These are phyloP conservation scores for Pholiota microspora DNA, from an alignment of 768 basidiomycete genomes.

Conservation along the genomic window DNA sequence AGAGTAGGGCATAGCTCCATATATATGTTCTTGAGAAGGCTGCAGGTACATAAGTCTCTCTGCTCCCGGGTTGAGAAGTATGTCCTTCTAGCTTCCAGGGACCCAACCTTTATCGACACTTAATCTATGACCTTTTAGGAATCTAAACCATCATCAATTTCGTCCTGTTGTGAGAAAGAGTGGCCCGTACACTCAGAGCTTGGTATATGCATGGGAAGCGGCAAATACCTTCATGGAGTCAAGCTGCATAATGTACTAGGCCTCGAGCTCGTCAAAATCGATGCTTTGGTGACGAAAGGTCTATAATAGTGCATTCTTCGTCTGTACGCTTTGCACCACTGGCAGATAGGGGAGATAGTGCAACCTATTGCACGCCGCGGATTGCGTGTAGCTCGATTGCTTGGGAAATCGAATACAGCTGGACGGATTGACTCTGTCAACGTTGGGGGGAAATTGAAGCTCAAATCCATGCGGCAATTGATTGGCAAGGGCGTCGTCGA, in stretches of 20 bases:
- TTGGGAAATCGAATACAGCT: slow-evolving; percentile 7
- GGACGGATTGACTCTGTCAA: slow-evolving; percentile 12
- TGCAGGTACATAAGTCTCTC: not conserved
- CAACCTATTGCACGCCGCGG: slow-evolving; percentile 14
- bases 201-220: not conserved
- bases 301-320: not conserved
- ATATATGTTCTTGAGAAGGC: not conserved
- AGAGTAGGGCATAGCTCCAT: not conserved
- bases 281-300: not conserved
- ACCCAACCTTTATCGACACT: not conserved
- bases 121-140: not conserved
- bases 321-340: not conserved
- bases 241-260: too few relatives aligned
- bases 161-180: not conserved
- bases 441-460: slow-evolving; percentile 9
- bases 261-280: too few relatives aligned
- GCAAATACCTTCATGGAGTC: too few relatives aligned
- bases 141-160: not conserved
- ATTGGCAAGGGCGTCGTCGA: not conserved
- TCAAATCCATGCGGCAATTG: slow-evolving; percentile 4
- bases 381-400: slow-evolving; percentile 21
- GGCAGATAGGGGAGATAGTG: slow-evolving; percentile 7
- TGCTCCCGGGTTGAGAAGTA: not conserved
- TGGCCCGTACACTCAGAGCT: not conserved
- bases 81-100: not conserved